phyloP scores from a whole-genome alignment of 2,329 filamentous ascomycete species.

The Scorias spongiosa region DNA sequence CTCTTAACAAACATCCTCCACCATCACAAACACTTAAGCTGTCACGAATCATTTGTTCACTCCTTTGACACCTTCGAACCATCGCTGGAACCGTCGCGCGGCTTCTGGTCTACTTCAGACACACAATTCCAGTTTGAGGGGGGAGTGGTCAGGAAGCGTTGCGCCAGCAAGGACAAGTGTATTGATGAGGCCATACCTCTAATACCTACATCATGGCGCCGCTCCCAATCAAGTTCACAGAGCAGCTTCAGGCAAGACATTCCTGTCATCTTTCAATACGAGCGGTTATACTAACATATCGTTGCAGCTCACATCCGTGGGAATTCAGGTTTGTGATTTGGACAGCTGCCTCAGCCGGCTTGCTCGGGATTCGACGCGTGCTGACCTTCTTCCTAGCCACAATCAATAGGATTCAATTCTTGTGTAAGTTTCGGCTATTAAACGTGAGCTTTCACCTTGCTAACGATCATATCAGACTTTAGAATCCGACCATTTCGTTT shows the following conservation, averaged over 20 bases:
- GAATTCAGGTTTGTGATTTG: slow-evolving; percentile 30
- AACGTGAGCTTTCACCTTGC: slow-evolving; percentile 7
- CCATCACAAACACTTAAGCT: slow-evolving; percentile 7
- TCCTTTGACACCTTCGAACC: slow-evolving; percentile 11
- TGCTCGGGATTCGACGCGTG: not conserved
- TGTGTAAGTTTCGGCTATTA: slow-evolving; percentile 44
- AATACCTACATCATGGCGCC: slow-evolving; percentile 38
- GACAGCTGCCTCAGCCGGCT: not conserved
- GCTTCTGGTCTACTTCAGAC: not conserved
- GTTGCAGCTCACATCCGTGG: slow-evolving; percentile 29
- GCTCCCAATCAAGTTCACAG: slow-evolving; percentile 84
- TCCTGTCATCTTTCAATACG: slow-evolving; percentile 17
- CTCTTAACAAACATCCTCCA: not conserved
- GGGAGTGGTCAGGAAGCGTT: slow-evolving; percentile 5
- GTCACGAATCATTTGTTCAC: slow-evolving; percentile 17
- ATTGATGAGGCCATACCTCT: slow-evolving; percentile 11
- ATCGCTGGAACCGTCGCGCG: slow-evolving; percentile 1
- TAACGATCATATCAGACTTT: slow-evolving; percentile 51
- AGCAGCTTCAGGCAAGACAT: slow-evolving; percentile 58
- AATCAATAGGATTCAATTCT: slow-evolving; percentile 73
- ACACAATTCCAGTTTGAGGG: not conserved
- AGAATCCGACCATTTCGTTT: slow-evolving; percentile 94
- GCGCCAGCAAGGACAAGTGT: slow-evolving; percentile 8
- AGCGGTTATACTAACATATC: slow-evolving; percentile 13
- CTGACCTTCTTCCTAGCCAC: slow-evolving; percentile 31